Conservation (phyloP, 352 stramenopile species). For the Globisporangium parvum region DNA sequence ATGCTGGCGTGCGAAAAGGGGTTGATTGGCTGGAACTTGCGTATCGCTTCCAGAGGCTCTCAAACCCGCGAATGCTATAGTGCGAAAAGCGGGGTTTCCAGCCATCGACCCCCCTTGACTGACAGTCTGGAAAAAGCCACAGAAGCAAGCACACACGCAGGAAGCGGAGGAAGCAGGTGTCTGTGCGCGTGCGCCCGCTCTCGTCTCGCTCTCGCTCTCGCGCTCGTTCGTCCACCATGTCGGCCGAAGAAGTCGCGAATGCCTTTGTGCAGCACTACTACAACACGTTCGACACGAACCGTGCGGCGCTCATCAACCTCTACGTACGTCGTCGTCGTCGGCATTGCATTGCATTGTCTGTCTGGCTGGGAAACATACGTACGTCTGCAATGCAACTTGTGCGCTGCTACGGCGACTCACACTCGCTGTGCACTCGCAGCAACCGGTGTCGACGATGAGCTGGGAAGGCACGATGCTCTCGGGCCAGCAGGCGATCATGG, state of each 20-base stretch:
- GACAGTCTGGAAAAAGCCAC: neutral
- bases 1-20: neutral
- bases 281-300: slow-evolving; percentile 81
- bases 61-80: neutral
- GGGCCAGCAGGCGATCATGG: slow-evolving; percentile 83
- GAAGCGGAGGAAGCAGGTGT: too few relatives aligned
- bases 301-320: slow-evolving; percentile 57
- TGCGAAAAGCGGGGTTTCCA: neutral
- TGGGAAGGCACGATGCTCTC: slow-evolving; percentile 69
- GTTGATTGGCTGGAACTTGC: neutral
- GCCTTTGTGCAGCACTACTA: slow-evolving; percentile 88
- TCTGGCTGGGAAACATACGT: too few relatives aligned
- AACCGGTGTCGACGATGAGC: slow-evolving; percentile 70
- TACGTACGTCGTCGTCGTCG: slow-evolving; percentile 48
- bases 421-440: too few relatives aligned
- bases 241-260: slow-evolving; percentile 76
- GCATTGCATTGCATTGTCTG: too few relatives aligned
- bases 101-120: neutral
- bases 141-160: too few relatives aligned
- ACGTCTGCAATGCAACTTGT: too few relatives aligned
- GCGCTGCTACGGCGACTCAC: too few relatives aligned
- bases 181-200: neutral
- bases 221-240: slow-evolving; percentile 38
- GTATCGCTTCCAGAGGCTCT: neutral
- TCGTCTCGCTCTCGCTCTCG: neutral